Conservation (phyloP, 257 asterid species). For the Fraxinus cuspidata region DNA sequence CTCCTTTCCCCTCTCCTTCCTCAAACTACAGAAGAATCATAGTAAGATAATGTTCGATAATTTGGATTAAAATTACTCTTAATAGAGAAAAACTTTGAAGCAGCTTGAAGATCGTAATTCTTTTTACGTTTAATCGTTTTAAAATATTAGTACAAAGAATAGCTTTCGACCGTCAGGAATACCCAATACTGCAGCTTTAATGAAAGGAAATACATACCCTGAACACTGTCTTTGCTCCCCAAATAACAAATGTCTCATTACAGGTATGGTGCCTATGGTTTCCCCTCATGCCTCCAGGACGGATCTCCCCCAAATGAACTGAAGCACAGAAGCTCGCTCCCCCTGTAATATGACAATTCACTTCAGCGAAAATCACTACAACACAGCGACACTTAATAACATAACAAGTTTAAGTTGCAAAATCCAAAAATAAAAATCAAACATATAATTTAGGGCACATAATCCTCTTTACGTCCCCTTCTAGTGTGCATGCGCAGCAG, state of each 20-base stretch:
- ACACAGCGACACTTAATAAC: background rate
- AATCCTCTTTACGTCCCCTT: background rate
- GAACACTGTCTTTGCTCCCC: conserved; percentile 94
- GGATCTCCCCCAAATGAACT: conserved; percentile 82
- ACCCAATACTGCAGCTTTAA: background rate
- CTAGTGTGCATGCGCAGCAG: background rate
- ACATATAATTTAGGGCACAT: background rate
- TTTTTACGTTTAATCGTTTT: background rate
- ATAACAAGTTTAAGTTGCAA: background rate
- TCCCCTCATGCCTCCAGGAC: conserved; percentile 76
- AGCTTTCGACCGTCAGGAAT: background rate
- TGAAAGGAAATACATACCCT: conserved; percentile 56
- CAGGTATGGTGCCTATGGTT: conserved; percentile 88
- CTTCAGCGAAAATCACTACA: conserved; percentile 23
- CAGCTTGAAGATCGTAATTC: background rate
- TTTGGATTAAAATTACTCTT: background rate
- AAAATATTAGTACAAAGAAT: background rate
- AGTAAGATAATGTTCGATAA: conserved; percentile 11
- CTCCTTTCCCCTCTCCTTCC: conserved; percentile 2
- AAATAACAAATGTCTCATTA: conserved; percentile 85
- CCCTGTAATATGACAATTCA: conserved; percentile 48
- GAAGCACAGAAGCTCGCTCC: conserved; percentile 74
- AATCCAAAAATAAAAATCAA: background rate
- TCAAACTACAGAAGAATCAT: background rate
- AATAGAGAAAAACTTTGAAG: background rate